Evolutionary conservation across 2,329 filamentous ascomycete species (phyloP).

Genomic region (Pezicula neosporulosa): DNA sequence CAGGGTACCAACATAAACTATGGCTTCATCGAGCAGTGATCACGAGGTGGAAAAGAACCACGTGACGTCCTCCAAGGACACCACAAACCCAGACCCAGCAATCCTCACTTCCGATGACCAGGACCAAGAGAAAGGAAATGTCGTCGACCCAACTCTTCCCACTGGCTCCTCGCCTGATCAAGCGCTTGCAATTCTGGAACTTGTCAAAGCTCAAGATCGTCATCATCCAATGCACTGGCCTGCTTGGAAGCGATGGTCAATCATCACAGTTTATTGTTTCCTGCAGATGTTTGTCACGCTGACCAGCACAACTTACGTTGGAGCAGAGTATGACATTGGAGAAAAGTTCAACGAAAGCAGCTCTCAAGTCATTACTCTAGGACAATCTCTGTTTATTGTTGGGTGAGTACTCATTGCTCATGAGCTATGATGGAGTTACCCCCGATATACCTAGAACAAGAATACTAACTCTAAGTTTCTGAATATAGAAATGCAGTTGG

Average conservation of each 20-base stretch:
- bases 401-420: conserved; percentile 14
- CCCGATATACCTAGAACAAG: no score
- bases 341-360: conserved; percentile 32
- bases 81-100: background rate
- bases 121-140: background rate
- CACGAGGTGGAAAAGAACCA: background rate
- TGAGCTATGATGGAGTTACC: no score
- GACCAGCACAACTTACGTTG: conserved; percentile 35
- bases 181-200: conserved; percentile 17
- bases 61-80: background rate
- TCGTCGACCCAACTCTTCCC: background rate
- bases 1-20: background rate
- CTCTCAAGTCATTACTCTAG: conserved; percentile 35
- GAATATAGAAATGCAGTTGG: conserved; percentile 31
- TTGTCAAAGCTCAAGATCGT: conserved; percentile 21
- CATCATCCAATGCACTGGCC: conserved; percentile 26
- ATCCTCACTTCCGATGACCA: background rate
- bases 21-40: background rate
- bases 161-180: background rate
- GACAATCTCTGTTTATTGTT: conserved; percentile 39
- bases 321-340: conserved; percentile 33
- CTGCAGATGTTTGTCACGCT: conserved; percentile 35
- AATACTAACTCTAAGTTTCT: no score
- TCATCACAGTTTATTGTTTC: conserved; percentile 19
- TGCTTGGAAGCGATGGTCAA: conserved; percentile 20